Evolutionary conservation across 2,329 filamentous ascomycete genomes (phyloP).

Genomic region (Tetracladium maxilliforme): DNA sequence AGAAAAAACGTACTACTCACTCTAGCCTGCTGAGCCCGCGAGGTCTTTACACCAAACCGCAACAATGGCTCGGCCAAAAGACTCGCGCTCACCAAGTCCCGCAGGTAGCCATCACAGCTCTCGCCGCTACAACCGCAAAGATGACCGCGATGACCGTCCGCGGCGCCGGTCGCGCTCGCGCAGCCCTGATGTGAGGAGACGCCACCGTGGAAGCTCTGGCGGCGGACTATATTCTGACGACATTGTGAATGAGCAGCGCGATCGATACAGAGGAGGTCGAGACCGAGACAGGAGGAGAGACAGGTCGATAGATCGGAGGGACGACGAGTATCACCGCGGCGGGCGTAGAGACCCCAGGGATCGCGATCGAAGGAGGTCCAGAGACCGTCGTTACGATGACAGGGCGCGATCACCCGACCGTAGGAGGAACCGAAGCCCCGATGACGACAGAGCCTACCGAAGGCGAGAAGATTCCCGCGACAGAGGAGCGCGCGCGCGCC

Average conservation of each 20-base stretch:
- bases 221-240: conserved; percentile 22
- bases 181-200: conserved; percentile 41
- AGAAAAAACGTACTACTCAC: conserved; percentile 31
- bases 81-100: conserved; percentile 80
- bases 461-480: conserved; percentile 65
- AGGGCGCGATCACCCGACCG: conserved; percentile 43
- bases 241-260: conserved; percentile 32
- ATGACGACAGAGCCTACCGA: conserved; percentile 54
- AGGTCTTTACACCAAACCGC: no score
- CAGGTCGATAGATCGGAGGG: conserved; percentile 51
- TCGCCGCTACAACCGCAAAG: conserved; percentile 39
- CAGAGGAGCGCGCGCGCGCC: conserved; percentile 42
- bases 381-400: conserved; percentile 36
- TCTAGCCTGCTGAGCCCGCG: no score
- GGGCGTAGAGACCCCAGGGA: conserved; percentile 46
- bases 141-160: conserved; percentile 29
- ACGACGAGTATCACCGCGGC: conserved; percentile 49
- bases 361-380: conserved; percentile 48
- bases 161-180: conserved; percentile 45
- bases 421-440: conserved; percentile 47
- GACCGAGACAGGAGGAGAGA: conserved; percentile 52
- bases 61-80: conserved; percentile 45
- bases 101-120: conserved; percentile 71
- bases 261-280: conserved; percentile 44
- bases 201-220: conserved; percentile 7